Conservation (phyloP, 2,329 filamentous ascomycete genomes). For the Hymenoscyphus fructigenus region DNA sequence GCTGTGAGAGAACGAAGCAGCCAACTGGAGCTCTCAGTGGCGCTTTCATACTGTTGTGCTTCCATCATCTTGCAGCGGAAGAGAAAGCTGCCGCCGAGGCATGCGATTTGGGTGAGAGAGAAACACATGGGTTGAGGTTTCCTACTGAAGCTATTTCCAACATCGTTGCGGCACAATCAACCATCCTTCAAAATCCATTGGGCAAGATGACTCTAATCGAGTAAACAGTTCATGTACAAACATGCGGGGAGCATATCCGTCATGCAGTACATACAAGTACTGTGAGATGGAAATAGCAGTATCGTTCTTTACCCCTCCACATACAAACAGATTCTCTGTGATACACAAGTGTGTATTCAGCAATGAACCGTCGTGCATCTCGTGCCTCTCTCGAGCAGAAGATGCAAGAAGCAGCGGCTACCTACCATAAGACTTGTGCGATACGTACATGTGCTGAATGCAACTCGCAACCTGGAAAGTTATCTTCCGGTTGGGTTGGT, state of each 20-base stretch:
- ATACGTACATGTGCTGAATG: not conserved
- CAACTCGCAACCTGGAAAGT: not conserved
- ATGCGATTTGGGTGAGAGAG: not conserved
- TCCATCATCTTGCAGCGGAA: slow-evolving; percentile 5
- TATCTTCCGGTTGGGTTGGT: not conserved
- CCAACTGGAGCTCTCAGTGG: not conserved
- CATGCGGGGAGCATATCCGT: slow-evolving; percentile 8
- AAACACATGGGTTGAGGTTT: not conserved
- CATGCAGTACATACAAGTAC: not conserved
- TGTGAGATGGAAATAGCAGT: not conserved
- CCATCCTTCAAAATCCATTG: not conserved
- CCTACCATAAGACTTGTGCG: not conserved
- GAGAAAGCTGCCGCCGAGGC: slow-evolving; percentile 3
- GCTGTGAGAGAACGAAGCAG: not conserved
- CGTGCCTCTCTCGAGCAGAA: not conserved
- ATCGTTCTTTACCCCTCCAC: not conserved
- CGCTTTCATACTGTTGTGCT: not conserved
- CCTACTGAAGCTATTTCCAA: slow-evolving; percentile 2
- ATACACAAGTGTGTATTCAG: not conserved
- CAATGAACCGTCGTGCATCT: not conserved
- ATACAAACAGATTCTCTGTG: not conserved
- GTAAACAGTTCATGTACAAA: slow-evolving; percentile 1
- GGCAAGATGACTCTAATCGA: slow-evolving; percentile 1
- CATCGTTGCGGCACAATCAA: not conserved
- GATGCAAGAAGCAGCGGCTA: not conserved